phyloP scores from a whole-genome alignment of 768 basidiomycete genomes.

The Boletus rufocinnamomeus region DNA sequence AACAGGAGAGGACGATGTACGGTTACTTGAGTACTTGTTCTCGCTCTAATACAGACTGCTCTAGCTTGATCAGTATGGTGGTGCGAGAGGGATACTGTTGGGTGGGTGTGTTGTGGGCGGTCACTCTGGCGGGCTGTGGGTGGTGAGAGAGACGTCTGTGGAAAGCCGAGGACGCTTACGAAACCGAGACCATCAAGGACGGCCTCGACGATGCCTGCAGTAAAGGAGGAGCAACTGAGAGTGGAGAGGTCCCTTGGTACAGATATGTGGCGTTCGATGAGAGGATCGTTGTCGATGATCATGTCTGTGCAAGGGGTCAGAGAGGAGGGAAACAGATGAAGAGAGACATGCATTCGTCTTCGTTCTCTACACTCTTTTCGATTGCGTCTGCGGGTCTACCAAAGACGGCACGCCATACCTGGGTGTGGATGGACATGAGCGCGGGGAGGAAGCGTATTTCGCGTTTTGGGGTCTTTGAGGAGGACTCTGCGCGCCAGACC shows the following conservation, averaged over 20 bases:
- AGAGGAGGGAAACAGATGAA: background rate
- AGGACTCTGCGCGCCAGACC: slow-evolving; percentile 75
- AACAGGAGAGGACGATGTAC: slow-evolving; percentile 3
- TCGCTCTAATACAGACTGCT: slow-evolving; percentile 88
- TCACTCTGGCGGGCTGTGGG: slow-evolving; percentile 89
- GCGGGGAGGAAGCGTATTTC: slow-evolving; percentile 89
- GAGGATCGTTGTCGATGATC: slow-evolving; percentile 97
- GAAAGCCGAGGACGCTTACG: slow-evolving; percentile 51
- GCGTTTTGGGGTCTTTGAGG: slow-evolving; percentile 88
- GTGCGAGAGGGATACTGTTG: slow-evolving; percentile 79
- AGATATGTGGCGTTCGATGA: slow-evolving; percentile 87
- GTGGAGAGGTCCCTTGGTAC: slow-evolving; percentile 94
- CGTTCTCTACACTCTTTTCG: slow-evolving; percentile 94
- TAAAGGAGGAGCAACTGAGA: slow-evolving; percentile 95
- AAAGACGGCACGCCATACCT: slow-evolving; percentile 93
- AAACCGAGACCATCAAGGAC: slow-evolving; percentile 93
- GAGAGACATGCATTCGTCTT: slow-evolving; percentile 80
- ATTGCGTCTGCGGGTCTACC: slow-evolving; percentile 93
- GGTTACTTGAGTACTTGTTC: slow-evolving; percentile 82
- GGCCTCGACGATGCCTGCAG: slow-evolving; percentile 96
- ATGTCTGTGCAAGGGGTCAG: slow-evolving; percentile 61
- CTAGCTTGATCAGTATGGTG: slow-evolving; percentile 97
- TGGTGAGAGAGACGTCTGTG: slow-evolving; percentile 12
- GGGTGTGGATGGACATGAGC: slow-evolving; percentile 92
- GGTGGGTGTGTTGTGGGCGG: slow-evolving; percentile 90